Conservation (phyloP, 2,329 filamentous ascomycete genomes). For the Alternaria triticimaculans region DNA sequence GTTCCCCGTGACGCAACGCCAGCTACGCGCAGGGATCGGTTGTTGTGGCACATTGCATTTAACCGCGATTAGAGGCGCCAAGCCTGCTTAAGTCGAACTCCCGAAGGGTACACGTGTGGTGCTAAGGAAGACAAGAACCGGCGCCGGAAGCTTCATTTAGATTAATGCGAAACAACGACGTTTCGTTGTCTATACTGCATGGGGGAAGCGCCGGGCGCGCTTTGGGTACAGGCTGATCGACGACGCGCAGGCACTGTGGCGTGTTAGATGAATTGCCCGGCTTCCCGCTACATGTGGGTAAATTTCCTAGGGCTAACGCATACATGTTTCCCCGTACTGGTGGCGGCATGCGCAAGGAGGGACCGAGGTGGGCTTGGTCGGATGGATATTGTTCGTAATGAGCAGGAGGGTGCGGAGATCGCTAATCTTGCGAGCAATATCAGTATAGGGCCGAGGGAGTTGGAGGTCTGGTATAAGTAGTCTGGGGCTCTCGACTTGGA, state of each 20-base stretch:
- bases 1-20: neutral
- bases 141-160: slow-evolving; percentile 26
- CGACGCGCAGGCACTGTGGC: neutral
- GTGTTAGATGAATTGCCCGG: neutral
- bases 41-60: slow-evolving; percentile 10
- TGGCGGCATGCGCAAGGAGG: neutral
- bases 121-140: slow-evolving; percentile 20
- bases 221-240: neutral
- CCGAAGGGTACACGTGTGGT: neutral
- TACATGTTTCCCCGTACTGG: neutral
- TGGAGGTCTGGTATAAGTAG: slow-evolving; percentile 3
- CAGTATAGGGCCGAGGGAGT: neutral
- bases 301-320: neutral
- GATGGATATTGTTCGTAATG: neutral
- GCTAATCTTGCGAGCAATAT: neutral
- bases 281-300: neutral
- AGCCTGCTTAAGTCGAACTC: neutral
- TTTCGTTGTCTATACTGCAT: neutral
- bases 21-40: slow-evolving; percentile 1
- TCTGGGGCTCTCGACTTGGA: neutral
- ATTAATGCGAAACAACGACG: slow-evolving; percentile 15
- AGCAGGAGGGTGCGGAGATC: neutral
- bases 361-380: neutral
- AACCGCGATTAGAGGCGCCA: slow-evolving; percentile 5
- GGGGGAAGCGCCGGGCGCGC: neutral